Conservation (phyloP, 2,329 filamentous ascomycete genomes). For the Graphilbum ipis-grandicollis region DNA sequence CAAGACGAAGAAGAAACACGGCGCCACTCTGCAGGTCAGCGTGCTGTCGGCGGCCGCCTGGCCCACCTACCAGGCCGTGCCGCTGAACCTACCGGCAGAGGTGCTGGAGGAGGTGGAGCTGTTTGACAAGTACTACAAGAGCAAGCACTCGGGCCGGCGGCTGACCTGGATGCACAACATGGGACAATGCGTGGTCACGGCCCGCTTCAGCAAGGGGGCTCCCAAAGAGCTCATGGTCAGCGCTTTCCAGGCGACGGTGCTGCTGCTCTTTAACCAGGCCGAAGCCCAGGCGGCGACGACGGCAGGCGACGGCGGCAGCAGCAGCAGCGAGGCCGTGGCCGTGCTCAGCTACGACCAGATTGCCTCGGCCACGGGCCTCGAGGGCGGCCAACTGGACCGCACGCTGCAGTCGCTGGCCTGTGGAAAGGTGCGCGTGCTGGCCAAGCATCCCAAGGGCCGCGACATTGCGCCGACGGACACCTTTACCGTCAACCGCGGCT, state of each 20-base stretch:
- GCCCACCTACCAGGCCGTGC: conserved; percentile 62
- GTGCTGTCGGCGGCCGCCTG: conserved; percentile 84
- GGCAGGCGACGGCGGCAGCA: conserved; percentile 29
- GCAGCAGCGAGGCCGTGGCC: too few relatives aligned
- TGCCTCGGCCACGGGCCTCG: conserved; percentile 53
- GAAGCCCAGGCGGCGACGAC: neutral
- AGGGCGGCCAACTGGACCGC: conserved; percentile 63
- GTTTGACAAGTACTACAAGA: conserved; percentile 75
- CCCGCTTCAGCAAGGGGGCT: conserved; percentile 61
- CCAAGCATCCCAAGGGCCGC: conserved; percentile 68
- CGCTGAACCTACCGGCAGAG: conserved; percentile 53
- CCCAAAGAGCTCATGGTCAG: conserved; percentile 80
- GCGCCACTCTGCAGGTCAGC: conserved; percentile 64
- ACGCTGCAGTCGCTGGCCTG: conserved; percentile 93
- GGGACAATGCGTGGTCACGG: conserved; percentile 77
- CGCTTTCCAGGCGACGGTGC: conserved; percentile 78
- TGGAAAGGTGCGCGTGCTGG: conserved; percentile 68
- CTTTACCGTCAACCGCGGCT: conserved; percentile 65
- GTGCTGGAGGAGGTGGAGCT: conserved; percentile 61
- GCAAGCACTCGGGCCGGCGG: conserved; percentile 74
- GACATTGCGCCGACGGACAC: conserved; percentile 67
- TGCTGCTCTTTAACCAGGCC: conserved; percentile 51
- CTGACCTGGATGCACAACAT: conserved; percentile 85
- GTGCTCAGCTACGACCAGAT: conserved; percentile 63
- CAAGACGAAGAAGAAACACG: conserved; percentile 3